phyloP scores from a whole-genome alignment of 768 basidiomycete species.

The Phlebiopsis flavidoalba region DNA sequence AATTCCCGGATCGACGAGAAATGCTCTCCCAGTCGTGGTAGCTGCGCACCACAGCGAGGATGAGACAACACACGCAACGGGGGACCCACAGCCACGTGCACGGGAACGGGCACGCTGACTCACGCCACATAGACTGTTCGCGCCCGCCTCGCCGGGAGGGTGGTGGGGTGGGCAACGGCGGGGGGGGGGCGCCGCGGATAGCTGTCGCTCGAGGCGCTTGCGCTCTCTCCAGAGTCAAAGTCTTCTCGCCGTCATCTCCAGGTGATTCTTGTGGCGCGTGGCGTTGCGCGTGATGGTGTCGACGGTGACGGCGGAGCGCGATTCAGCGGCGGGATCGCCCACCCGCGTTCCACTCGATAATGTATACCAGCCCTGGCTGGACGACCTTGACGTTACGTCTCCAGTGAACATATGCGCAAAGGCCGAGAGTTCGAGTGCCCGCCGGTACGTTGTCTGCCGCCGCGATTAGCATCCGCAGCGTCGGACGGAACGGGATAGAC shows the following conservation, averaged over 20 bases:
- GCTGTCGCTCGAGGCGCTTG: constrained; percentile 25
- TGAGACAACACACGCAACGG: constrained; percentile 6
- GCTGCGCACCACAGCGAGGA: constrained; percentile 32
- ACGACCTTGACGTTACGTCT: constrained; percentile 83
- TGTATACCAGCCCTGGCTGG: constrained; percentile 87
- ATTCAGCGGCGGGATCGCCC: constrained; percentile 30
- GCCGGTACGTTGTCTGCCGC: constrained; percentile 78
- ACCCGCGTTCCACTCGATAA: constrained; percentile 77
- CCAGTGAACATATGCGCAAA: constrained; percentile 83
- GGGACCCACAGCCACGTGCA: no score
- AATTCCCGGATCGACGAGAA: constrained; percentile 90
- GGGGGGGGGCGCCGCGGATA: constrained; percentile 15
- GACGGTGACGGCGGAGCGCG: constrained; percentile 17
- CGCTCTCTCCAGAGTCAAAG: constrained; percentile 38
- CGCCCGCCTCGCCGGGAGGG: constrained; percentile 16
- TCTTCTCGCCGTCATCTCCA: constrained; percentile 38
- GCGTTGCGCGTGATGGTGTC: constrained; percentile 20
- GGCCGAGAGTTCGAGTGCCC: constrained; percentile 91
- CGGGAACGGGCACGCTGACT: constrained; percentile 32
- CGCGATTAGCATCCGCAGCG: not conserved
- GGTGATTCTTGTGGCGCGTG: constrained; percentile 23
- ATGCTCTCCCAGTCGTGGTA: constrained; percentile 95
- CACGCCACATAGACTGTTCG: constrained; percentile 82
- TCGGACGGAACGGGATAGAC: not conserved
- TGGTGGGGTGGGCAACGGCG: constrained; percentile 2